phyloP scores from a whole-genome alignment of 202 grass and related monocot genomes.

The Elaeis oleifera region DNA sequence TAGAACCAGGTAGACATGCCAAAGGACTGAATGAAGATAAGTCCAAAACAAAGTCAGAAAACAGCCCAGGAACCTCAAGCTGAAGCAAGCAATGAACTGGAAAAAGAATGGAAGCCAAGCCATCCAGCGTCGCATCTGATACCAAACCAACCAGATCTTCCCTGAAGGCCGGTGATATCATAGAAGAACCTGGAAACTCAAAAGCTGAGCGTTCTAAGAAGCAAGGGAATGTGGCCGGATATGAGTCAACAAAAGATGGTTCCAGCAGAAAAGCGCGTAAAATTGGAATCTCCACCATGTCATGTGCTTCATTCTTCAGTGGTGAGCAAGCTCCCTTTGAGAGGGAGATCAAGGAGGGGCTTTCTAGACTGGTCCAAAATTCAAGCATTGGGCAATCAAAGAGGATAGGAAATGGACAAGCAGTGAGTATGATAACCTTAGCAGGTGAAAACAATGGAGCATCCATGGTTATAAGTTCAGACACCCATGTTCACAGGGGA shows the following conservation, averaged over 20 bases:
- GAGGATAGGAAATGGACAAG: conserved; percentile 2
- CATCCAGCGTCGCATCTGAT: neutral
- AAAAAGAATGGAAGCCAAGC: neutral
- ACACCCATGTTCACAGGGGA: neutral
- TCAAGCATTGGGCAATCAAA: neutral
- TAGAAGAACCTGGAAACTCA: conserved; percentile 1
- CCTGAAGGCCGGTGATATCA: no score
- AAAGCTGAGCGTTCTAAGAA: neutral
- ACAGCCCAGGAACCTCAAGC: neutral
- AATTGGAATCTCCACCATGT: conserved; percentile 43
- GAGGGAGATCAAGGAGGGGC: conserved; percentile 48
- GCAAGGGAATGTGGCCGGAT: conserved; percentile 3
- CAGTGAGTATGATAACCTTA: conserved; percentile 45
- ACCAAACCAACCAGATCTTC: no score
- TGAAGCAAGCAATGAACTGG: neutral
- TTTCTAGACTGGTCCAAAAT: conserved; percentile 34
- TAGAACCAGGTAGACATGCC: no score
- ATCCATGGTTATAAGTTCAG: conserved; percentile 49
- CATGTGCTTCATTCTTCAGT: conserved; percentile 28
- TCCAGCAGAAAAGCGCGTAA: conserved; percentile 24
- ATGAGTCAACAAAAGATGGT: neutral
- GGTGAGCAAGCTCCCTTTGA: conserved; percentile 32
- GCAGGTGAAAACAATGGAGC: conserved; percentile 74
- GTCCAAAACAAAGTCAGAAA: neutral
- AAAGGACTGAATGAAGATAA: neutral